phyloP scores from a whole-genome alignment of 345 rosid genomes.

The Murraya koenigii region DNA sequence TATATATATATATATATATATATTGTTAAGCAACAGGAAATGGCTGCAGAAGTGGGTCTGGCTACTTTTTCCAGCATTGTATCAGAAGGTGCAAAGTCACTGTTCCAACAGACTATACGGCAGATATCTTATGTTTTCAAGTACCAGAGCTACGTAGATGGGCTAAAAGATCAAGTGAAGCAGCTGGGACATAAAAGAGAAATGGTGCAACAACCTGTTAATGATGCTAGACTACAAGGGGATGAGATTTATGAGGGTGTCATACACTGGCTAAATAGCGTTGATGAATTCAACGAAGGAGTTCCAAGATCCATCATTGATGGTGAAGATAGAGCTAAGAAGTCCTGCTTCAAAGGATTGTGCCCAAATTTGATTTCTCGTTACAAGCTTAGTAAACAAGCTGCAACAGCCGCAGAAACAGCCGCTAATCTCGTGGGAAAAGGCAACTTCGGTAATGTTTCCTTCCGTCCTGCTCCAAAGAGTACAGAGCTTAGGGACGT shows the following conservation, averaged over 20 bases:
- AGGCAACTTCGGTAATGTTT: background rate
- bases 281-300: background rate
- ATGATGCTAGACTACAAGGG: constrained; percentile 2
- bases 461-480: background rate
- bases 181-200: background rate
- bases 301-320: background rate
- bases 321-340: background rate
- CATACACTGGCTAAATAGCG: background rate
- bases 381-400: background rate
- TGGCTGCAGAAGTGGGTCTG: too few relatives aligned
- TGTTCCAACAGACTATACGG: too few relatives aligned
- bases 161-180: background rate
- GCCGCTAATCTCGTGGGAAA: background rate
- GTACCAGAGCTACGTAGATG: constrained; percentile 7
- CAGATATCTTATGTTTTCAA: background rate
- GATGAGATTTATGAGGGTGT: constrained; percentile 1
- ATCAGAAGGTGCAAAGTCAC: too few relatives aligned
- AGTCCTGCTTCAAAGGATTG: background rate
- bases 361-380: background rate
- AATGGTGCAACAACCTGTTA: background rate
- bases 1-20: too few relatives aligned
- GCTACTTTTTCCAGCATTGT: too few relatives aligned
- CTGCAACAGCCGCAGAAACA: background rate
- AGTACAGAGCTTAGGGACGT: background rate
- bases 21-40: too few relatives aligned